Evolutionary conservation across 768 basidiomycete genomes (phyloP).

Genomic region (Tephrocybe rancida): DNA sequence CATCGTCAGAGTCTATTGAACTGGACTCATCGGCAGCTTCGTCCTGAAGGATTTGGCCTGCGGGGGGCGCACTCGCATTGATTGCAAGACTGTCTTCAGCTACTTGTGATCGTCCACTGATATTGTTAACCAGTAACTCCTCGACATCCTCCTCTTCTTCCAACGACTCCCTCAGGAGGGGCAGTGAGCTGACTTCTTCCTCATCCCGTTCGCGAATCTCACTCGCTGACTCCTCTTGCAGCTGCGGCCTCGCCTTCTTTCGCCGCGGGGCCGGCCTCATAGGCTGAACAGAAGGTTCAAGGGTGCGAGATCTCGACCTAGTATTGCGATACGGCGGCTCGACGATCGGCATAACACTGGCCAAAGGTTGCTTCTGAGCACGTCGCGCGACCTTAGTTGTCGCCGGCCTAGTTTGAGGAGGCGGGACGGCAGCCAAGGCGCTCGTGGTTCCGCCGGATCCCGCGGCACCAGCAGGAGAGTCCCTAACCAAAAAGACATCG

Average conservation of each 20-base stretch:
- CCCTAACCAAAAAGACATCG: too few relatives aligned
- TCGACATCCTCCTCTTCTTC: conserved; percentile 28
- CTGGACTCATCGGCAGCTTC: neutral
- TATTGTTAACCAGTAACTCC: conserved; percentile 24
- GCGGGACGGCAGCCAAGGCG: too few relatives aligned
- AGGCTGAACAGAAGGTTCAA: conserved; percentile 24
- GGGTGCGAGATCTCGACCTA: conserved; percentile 32
- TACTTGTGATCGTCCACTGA: conserved; percentile 6
- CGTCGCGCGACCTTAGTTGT: conserved; percentile 9
- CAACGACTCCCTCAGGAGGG: conserved; percentile 8
- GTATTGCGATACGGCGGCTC: conserved; percentile 35
- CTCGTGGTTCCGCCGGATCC: too few relatives aligned
- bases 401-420: neutral
- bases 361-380: neutral
- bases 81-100: neutral
- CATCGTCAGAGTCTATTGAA: conserved; percentile 32
- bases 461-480: too few relatives aligned
- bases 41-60: neutral
- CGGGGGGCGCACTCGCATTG: neutral
- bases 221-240: conserved; percentile 5
- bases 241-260: conserved; percentile 1
- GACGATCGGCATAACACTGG: neutral
- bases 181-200: neutral
- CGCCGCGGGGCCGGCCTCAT: neutral
- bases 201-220: conserved; percentile 3